A percentile compares a stretch with the other conserved stretches of the same genome.
Evolutionary conservation across 306 rosid species (phyloP).

Genomic region (Coriaria nepalensis): DNA sequence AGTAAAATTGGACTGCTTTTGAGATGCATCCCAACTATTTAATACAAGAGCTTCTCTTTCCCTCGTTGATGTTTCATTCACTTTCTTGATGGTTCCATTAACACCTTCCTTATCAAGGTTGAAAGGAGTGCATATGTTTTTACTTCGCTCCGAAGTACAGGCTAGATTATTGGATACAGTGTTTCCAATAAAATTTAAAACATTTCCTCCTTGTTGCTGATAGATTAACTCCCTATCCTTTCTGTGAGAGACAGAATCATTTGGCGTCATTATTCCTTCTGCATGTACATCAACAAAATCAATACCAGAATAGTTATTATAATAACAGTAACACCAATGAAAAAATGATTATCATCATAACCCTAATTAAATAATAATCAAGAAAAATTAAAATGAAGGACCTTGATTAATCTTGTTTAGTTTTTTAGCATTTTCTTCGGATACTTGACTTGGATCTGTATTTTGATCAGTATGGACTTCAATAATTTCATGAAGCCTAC

Average conservation of each 20-base stretch:
- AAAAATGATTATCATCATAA: too few relatives aligned
- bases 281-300: constrained; percentile 26
- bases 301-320: constrained; percentile 11
- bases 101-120: constrained; percentile 6
- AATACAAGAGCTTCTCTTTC: constrained; percentile 17
- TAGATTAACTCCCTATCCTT: constrained; percentile 32
- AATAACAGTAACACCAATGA: too few relatives aligned
- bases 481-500: constrained; percentile 51
- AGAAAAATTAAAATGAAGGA: constrained; percentile 17
- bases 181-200: constrained; percentile 22
- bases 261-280: constrained; percentile 41
- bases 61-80: constrained; percentile 4
- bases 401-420: constrained; percentile 52
- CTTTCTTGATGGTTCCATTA: constrained; percentile 2
- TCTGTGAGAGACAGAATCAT: constrained; percentile 24
- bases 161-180: constrained; percentile 20
- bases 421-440: constrained; percentile 44
- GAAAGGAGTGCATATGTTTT: constrained; percentile 11
- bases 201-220: constrained; percentile 24
- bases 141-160: constrained; percentile 23
- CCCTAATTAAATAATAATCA: constrained; percentile 2
- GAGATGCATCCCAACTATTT: constrained; percentile 15
- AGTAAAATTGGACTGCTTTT: constrained; percentile 17
- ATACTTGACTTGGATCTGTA: constrained; percentile 52
- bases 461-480: constrained; percentile 64